Conservation (phyloP, 257 asterid genomes). For the Solanum acaule region DNA sequence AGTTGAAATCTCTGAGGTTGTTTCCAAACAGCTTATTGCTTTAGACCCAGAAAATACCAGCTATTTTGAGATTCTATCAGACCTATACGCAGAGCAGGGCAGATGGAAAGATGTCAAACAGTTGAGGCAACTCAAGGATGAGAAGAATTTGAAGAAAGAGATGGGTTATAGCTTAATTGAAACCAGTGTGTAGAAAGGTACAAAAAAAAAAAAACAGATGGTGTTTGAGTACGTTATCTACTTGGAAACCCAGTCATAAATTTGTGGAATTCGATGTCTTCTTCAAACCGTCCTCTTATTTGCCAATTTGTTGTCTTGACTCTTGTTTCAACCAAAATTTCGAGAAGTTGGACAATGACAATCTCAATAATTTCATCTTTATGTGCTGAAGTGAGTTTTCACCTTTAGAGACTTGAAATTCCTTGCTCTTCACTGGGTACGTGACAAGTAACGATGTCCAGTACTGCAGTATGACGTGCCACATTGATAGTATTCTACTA, state of each 20-base stretch:
- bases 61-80: conserved; percentile 46
- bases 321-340: not conserved
- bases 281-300: not conserved
- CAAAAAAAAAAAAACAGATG: no score
- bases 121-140: conserved; percentile 37
- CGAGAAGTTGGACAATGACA: not conserved
- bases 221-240: not conserved
- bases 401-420: not conserved
- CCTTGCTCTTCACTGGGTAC: not conserved
- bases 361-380: not conserved
- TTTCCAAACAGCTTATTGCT: conserved; percentile 39
- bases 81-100: conserved; percentile 62
- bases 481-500: not conserved
- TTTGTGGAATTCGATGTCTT: not conserved
- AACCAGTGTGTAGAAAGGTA: not conserved
- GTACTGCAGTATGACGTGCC: not conserved
- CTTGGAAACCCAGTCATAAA: not conserved
- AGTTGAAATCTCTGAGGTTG: conserved; percentile 30
- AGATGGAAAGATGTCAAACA: conserved; percentile 66
- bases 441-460: not conserved
- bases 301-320: not conserved
- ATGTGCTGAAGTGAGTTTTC: not conserved
- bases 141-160: conserved; percentile 42
- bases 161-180: conserved; percentile 42
- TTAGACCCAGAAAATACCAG: conserved; percentile 48